Base-by-base conservation (phyloP, 164 flowering plant genomes). In the Protea cynaroides region DNA sequence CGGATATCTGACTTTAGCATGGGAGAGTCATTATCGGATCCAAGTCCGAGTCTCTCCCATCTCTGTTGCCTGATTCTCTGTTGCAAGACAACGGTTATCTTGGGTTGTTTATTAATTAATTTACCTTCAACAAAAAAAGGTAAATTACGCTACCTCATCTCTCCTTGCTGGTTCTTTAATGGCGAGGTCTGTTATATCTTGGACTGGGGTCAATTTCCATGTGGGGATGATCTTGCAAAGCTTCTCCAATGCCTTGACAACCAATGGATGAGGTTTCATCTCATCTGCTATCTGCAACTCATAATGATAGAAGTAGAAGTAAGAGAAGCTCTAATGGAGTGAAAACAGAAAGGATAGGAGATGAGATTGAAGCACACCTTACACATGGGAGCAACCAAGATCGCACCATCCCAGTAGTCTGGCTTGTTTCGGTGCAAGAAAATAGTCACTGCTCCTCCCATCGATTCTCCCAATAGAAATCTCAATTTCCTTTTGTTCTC, bases 381-480 rank as follows among this genome's bases (percentile, higher is more conserved):
- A 69, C 97, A 90, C 98, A 93, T 93, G 64, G 98, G 98, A 10
- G 98, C 97, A n/a, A 83, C 84, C 74, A 93, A 74, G 38, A 93
- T 68, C 6, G 86, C 92, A 56, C 98, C 98, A 67, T 90, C 87
- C 92, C 92, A 93, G 51, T 53, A 93, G 4, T 72, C 70, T 1
- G 96, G 95, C 67, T 71, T 79, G 66, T 81, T 83, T 56, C 83
- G 76, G 74, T 86, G 89, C 12, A 93, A 52, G 0, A 83, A 73
- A 25, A 93, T 76, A 24, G 74, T 82, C 43, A 93, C 82, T 38
- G 96, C 96, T 65, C 98, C 98, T 69, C 98, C 98, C 98, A 93
- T 90, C 25, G 98, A 93, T 67, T 93, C 98, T 50, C 98, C 98
- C 58, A 83, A 13, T 61, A 93, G 59, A 65, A 69, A 86, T 56